A percentile compares a stretch with the other conserved stretches of the same genome.
Evolutionary conservation across 768 basidiomycete genomes (phyloP).

Genomic region (Kwoniella dendrophila): DNA sequence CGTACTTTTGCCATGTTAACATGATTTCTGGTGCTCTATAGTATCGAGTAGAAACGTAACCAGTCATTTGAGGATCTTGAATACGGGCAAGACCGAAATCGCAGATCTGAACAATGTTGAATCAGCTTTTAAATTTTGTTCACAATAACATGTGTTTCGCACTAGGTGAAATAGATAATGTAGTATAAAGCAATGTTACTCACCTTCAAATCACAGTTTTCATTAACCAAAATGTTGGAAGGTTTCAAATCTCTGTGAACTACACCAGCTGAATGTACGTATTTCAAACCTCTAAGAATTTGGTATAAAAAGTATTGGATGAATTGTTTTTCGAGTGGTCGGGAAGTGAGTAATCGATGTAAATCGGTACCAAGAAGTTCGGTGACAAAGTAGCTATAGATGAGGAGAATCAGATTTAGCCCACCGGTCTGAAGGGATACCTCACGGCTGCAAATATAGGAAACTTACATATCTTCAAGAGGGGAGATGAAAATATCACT

Average conservation of each 20-base stretch:
- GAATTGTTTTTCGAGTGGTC: conserved; percentile 98
- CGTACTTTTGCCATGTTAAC: conserved; percentile 99
- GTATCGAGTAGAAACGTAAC: conserved; percentile 97
- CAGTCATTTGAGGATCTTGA: conserved; percentile 99
- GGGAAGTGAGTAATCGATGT: conserved; percentile 91
- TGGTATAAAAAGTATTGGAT: conserved; percentile 99
- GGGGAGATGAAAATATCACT: conserved; percentile 99
- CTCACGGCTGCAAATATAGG: not conserved
- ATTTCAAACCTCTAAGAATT: conserved; percentile 96
- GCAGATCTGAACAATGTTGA: conserved; percentile 86
- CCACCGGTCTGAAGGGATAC: too few relatives aligned
- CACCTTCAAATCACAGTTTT: conserved; percentile 98
- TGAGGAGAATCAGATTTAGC: not conserved
- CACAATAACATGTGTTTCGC: not conserved
- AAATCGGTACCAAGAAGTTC: conserved; percentile 97
- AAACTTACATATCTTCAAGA: conserved; percentile 87
- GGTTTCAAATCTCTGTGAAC: conserved; percentile 99
- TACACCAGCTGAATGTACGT: conserved; percentile 98
- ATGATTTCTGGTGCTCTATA: conserved; percentile 99
- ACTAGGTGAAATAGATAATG: too few relatives aligned
- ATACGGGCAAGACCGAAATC: conserved; percentile 98
- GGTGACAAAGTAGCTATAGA: conserved; percentile 90
- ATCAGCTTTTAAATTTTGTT: not conserved
- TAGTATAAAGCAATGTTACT: conserved; percentile 28
- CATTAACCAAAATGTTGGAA: conserved; percentile 98